phyloP scores from a whole-genome alignment of 345 rosid species.

The Salix suchowensis region DNA sequence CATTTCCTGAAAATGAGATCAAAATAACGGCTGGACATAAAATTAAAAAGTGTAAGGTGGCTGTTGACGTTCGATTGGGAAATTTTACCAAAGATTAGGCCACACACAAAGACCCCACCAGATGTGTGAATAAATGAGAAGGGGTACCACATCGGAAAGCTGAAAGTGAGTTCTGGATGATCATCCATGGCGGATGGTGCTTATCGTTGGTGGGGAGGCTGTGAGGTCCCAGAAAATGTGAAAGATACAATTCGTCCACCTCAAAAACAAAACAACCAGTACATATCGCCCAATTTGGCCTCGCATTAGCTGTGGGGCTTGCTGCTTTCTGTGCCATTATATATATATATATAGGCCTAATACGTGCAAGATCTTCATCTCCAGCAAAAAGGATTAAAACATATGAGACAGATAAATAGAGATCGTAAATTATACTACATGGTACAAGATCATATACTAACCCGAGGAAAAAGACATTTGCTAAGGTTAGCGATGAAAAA shows the following conservation, averaged over 20 bases:
- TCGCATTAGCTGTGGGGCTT: background rate
- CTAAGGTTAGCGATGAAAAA: background rate
- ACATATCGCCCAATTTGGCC: background rate
- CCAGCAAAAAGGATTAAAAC: background rate
- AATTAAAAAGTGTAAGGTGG: background rate
- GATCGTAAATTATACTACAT: background rate
- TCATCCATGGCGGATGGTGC: background rate
- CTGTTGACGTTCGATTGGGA: background rate
- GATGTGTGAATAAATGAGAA: slow-evolving; percentile 3
- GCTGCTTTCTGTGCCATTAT: background rate
- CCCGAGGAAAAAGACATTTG: background rate
- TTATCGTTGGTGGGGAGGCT: background rate
- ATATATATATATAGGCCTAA: too few relatives aligned
- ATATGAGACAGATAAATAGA: slow-evolving; percentile 7
- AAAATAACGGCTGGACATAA: background rate
- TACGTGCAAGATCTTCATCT: slow-evolving; percentile 16
- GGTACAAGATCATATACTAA: background rate
- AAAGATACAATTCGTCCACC: slow-evolving; percentile 14
- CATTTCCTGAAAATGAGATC: background rate
- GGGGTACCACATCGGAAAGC: slow-evolving; percentile 24
- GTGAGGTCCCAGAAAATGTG: slow-evolving; percentile 9
- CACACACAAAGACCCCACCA: slow-evolving; percentile 21
- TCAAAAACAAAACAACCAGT: background rate
- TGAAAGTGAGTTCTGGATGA: slow-evolving; percentile 21
- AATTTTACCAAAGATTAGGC: background rate